Base-by-base conservation (phyloP, 2,329 filamentous ascomycete species). In the Gaeumannomyces tritici region DNA sequence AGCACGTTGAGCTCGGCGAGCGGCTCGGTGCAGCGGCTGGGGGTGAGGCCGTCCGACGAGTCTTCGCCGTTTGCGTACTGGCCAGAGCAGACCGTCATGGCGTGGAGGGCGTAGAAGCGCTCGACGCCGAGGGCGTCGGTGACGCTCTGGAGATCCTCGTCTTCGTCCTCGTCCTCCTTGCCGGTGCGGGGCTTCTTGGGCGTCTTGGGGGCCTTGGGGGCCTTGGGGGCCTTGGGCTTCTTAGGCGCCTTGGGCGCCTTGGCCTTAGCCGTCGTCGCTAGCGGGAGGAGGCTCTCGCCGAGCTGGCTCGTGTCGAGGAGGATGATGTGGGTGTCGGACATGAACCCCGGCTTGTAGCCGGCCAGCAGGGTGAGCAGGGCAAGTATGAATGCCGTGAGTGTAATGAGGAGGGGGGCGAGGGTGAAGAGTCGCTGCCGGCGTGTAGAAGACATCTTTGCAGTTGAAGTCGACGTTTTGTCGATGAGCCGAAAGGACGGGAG, bases 281-380 rank as follows among this genome's bases (percentile, higher is more conserved):
- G 68, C 13, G 71, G 68, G 33, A 78, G 65, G 24, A 76, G 70
- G 60, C 75, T 72, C 55, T 74, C 71, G 31, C 75, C 76, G 42
- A 79, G 73, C 18, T 69, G 67, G 24, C 76, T 76, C 63, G 75
- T 75, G 69, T 79, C 77, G 64, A 78, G 71, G 75, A 77, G 60
- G 4, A 77, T 70, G 51, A 77, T 69, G 42, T 76, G 73, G 63
- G 73, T 76, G 13, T 74, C 71, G 47, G 77, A 74, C 65, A 77
- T 66, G 35, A 72, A 71, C 27, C 71, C 68, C 7, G 72, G 69
- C 9, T 72, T 73, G 24, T 73, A 73, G 56, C 75, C 75, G 42
- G 75, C 74, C 62, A 77, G 71, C 21, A 77, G 70, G 15, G 70
- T 69, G 27, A 77, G 63, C 62, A 76, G 71, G 28, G 70, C 66